Base-by-base conservation (phyloP, 2,329 filamentous ascomycete species). In the Xylaria sp. region DNA sequence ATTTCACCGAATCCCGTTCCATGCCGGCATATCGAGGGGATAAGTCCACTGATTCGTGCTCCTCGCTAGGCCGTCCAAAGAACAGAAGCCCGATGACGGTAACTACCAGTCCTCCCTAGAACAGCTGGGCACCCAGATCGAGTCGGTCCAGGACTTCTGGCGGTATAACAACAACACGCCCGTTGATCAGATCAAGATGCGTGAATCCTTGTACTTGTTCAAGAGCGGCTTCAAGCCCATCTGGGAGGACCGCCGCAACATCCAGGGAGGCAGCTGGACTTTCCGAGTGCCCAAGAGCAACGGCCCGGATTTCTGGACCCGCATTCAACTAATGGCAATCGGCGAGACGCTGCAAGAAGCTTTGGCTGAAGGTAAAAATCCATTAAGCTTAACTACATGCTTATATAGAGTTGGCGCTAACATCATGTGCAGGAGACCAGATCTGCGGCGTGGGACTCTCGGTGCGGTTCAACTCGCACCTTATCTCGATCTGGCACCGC, bases 401-500 rank as follows among this genome's bases (percentile, higher is more conserved):
- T 30, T 45, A 23, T 28, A 41, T 58, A 20, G 4, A 56, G 3
- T n/a, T 28, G 20, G 61, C 18, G 45, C 55, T 70, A 60, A 70
- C 48, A 46, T 43, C 0, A 6, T 25, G 13, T 23, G 66, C 76
- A 93, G 93, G 89, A 68, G 91, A 93, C 78, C 93, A 97, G 78
- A 91, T 98, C 74, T 96, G 94, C 78, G 95, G 95, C 59, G 90
- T 97, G 55, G 93, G 92, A 48, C 89, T 96, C 72, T 94, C 92
- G 1, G 92, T 95, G 66, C 91, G 94, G 75, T 97, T 96, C 86
- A 97, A 94, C 82, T 91, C 90, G 34, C 90, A 95, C 78, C 88
- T 97, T 73, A 91, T 97, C 78, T 92, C 92, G 74, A 88, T 98
- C 76, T 98, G 95, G 95, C 96, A 97, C 82, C 93, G 96, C 70